phyloP scores from a whole-genome alignment of 192 early-diverging fungal genomes.

The Coemansia sp. region DNA sequence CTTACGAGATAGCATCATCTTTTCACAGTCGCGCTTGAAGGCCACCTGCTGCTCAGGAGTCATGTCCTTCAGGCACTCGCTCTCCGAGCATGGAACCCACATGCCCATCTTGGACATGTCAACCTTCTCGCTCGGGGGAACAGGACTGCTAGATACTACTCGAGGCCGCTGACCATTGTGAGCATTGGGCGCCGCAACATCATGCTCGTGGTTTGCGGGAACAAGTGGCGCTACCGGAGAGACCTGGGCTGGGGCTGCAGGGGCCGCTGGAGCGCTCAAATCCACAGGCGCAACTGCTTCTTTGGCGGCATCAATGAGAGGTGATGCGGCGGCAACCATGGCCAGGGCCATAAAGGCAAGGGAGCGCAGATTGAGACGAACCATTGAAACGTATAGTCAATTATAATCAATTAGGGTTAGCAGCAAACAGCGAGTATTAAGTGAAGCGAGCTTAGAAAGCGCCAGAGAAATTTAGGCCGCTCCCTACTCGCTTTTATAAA shows the following conservation, averaged over 20 bases:
- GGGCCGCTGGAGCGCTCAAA: constrained; percentile 12
- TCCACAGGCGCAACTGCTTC: constrained; percentile 12
- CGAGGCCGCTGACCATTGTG: constrained; percentile 3
- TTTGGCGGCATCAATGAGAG: constrained; percentile 15
- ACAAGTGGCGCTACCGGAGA: constrained; percentile 12
- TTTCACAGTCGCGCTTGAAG: constrained; percentile 40
- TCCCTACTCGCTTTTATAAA: background rate
- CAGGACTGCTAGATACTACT: background rate
- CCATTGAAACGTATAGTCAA: constrained; percentile 18
- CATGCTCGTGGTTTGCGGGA: constrained; percentile 13
- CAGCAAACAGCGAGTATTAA: background rate
- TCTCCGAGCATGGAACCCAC: constrained; percentile 38
- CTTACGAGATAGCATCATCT: constrained; percentile 25
- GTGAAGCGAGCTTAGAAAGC: background rate
- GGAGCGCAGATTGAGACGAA: constrained; percentile 41
- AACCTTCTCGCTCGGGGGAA: background rate
- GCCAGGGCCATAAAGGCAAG: constrained; percentile 46
- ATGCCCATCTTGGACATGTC: constrained; percentile 13
- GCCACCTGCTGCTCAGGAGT: constrained; percentile 32
- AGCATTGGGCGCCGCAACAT: background rate
- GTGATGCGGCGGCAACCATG: constrained; percentile 40
- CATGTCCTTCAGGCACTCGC: constrained; percentile 39
- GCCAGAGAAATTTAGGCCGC: background rate
- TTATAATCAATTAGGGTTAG: background rate
- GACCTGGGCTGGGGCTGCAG: background rate